Base-by-base conservation (phyloP, 805 yeast genomes). In the Zygosaccharomyces bisporus region DNA sequence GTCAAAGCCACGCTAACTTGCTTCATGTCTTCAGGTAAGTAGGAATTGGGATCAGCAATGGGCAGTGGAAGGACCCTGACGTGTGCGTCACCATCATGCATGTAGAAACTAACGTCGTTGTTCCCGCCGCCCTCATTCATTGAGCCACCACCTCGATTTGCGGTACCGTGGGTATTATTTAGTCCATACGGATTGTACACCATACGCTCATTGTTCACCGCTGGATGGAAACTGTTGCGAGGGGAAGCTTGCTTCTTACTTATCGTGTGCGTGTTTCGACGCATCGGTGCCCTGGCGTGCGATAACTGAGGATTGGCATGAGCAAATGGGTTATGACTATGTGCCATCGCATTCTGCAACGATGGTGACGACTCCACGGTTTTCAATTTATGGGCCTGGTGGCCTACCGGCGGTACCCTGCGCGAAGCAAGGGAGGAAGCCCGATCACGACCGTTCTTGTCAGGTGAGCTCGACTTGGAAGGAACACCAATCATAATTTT, bases 151-250 rank as follows among this genome's bases (percentile, higher is more conserved):
- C 34, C 47, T 27, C 41, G 35, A 12, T 46, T 49, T 2, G 47
- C 35, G 6, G 46, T 49, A 17, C 42, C 46, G 21, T 36, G 43
- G 4, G 43, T 32, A 2, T 41, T 45, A 34, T 51, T 56, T 17
- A 60, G 47, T 1, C 87, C 88, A 57, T 78, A 82, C 1, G 88
- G 88, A 54, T 81, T 81, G 61, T 81, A 82, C 34, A 73, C 75
- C 56, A 80, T 69, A 46, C 76, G 79, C 30, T 62, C 60, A n/a
- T 50, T 47, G 23, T 52, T 50, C 34, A 52, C 39, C 13, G 38
- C 42, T 25, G 50, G 51, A 37, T 51, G 57, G n/a, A 40, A 20
- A 14, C 24, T 18, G 34, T 37, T 18, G 14, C 40, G 40, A 25
- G 40, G 14, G 7, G 32, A 24, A 7, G 3, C 7, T 6, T 25